Percentiles rank a stretch among this genome's conserved stretches.
Evolutionary conservation across 495 filamentous ascomycete genomes (phyloP).

Genomic region (Elasticomyces elasticus): DNA sequence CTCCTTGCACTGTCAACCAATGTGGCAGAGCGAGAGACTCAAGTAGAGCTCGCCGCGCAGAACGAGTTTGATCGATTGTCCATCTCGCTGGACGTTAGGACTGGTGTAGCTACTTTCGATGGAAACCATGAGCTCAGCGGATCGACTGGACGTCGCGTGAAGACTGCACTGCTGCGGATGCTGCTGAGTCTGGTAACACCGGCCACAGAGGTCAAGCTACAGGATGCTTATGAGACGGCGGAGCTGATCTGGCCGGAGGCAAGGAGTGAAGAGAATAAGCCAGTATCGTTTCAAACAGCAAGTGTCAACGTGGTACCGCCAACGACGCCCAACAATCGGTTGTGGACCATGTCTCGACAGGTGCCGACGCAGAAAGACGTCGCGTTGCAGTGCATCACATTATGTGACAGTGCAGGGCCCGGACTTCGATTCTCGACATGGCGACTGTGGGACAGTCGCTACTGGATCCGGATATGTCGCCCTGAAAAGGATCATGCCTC

Average conservation of each 20-base stretch:
- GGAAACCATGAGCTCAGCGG: not conserved
- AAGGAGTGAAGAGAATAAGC: not conserved
- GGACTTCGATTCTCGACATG: slow-evolving; percentile 36
- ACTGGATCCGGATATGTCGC: slow-evolving; percentile 57
- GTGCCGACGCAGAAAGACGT: not conserved
- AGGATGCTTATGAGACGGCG: not conserved
- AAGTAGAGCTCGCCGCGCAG: slow-evolving; percentile 22
- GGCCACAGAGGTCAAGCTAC: not conserved
- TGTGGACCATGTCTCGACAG: not conserved
- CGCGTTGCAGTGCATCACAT: not conserved
- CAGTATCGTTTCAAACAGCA: not conserved
- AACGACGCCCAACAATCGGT: not conserved
- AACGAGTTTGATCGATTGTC: slow-evolving; percentile 8
- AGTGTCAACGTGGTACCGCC: not conserved
- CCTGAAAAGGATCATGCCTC: not conserved
- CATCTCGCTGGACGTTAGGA: not conserved
- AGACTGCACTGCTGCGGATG: not conserved
- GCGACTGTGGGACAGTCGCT: slow-evolving; percentile 69
- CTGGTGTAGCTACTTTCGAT: not conserved
- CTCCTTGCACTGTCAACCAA: slow-evolving; percentile 46
- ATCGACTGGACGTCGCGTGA: not conserved
- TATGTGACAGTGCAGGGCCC: too few species aligned
- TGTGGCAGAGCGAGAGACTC: slow-evolving; percentile 31
- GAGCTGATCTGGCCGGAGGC: not conserved
- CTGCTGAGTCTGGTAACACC: slow-evolving; percentile 6